Conservation (phyloP, 495 filamentous ascomycete genomes). For the Schizothecium vesticola region DNA sequence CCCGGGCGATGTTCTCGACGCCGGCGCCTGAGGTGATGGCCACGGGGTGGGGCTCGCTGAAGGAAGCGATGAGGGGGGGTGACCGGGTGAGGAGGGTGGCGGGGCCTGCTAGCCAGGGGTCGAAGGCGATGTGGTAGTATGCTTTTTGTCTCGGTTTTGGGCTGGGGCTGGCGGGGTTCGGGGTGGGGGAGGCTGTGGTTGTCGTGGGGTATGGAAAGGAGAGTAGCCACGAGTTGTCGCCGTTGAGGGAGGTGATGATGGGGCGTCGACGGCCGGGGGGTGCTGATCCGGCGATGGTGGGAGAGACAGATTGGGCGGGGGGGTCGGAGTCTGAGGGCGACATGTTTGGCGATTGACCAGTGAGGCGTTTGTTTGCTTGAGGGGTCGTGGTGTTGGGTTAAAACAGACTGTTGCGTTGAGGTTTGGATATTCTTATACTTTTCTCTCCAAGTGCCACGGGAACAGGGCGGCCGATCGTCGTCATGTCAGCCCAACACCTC, state of each 20-base stretch:
- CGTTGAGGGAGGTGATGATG: neutral
- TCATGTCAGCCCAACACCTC: neutral
- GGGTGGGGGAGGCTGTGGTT: neutral
- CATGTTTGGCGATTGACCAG: neutral
- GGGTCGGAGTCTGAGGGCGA: neutral
- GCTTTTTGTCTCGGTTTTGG: neutral
- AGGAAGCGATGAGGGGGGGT: neutral
- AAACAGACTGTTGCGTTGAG: neutral
- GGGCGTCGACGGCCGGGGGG: neutral
- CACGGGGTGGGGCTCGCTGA: neutral
- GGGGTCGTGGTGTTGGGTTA: neutral
- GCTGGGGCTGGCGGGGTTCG: neutral
- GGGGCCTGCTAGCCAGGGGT: neutral
- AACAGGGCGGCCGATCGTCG: no score
- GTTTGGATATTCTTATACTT: no score
- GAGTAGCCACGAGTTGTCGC: neutral
- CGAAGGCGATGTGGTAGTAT: neutral
- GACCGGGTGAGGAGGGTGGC: neutral
- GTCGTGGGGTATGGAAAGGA: neutral
- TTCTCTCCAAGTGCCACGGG: no score
- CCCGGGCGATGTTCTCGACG: neutral
- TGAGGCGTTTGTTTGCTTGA: neutral
- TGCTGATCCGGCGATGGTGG: neutral
- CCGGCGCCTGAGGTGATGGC: neutral
- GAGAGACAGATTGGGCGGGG: neutral